Evolutionary conservation across 495 filamentous ascomycete species (phyloP), one percentile per base, ranked within the genome.

Genomic region (Daldinia bambusicola): DNA sequence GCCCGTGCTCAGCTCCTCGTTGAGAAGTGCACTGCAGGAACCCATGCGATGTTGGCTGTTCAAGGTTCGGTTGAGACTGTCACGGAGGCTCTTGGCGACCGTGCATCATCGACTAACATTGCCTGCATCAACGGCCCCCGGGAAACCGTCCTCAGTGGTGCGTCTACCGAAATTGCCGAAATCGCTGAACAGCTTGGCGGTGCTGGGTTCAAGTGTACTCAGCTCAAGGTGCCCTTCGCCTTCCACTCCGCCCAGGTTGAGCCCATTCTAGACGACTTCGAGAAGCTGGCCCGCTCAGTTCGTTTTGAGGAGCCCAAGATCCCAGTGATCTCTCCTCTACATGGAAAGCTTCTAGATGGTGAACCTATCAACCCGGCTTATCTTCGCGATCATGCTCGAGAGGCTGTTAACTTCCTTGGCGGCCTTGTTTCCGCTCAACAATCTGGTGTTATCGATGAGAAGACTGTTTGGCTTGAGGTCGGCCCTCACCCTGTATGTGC

Each of bases 211-310:
- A 93, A 92, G 76, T 89, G 84, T 72, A 91, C 86, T 0, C 88
- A 87, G 66, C 84, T 95, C 4, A 86, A 88, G 38, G 87, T 94
- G 13, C 90, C 90, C 34, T 94, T 89, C 62, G 93, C 92, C 13
- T 95, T 93, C 84, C 93, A 96, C 77, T 91, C 92, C 4, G 83
- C 87, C 0, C 93, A 95, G 71, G 88, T 95, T 26, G 90, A 94
- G n/a, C 84, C 89, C 22, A 91, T 95, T 20, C 78, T 94, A 6
- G 85, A 89, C 6, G 83, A 85, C 0, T 91, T 94, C 48, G 88
- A 91, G 65, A 77, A 80, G 2, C 73, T 89, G 40, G 89, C 89
- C 2, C 78, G 77, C 38, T 80, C 84, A 2, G 83, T 94, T 18
- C 81, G 69, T 18, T 94, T 92, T 79, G 77, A 86, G 20, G 67